A percentile compares a stretch with the other conserved stretches of the same genome.
Evolutionary conservation across 1,139 yeast species (phyloP).

Genomic region (Blastobotrys serpentis): DNA sequence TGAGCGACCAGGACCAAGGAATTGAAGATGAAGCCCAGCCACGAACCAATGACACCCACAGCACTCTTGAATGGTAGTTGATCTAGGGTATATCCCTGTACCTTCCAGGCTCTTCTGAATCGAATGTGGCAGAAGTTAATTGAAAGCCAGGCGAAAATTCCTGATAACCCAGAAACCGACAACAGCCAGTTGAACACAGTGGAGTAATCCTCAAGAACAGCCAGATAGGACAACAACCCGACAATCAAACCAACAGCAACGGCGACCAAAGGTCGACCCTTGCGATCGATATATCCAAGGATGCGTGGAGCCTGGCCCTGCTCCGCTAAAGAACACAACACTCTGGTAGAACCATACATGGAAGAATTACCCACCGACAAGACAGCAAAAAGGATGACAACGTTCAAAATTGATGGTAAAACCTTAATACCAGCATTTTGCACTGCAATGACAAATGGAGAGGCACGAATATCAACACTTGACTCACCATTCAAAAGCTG

Average conservation of each 20-base stretch:
- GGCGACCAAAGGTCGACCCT: slow-evolving; percentile 73
- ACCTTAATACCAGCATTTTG: slow-evolving; percentile 56
- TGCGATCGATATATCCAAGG: slow-evolving; percentile 69
- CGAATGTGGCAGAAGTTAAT: slow-evolving; percentile 75
- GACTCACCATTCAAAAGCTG: slow-evolving; percentile 48
- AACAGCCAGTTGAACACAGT: slow-evolving; percentile 79
- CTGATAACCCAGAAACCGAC: slow-evolving; percentile 79
- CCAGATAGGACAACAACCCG: slow-evolving; percentile 68
- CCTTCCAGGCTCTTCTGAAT: slow-evolving; percentile 70
- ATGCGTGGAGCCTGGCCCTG: slow-evolving; percentile 77
- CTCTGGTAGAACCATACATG: slow-evolving; percentile 75
- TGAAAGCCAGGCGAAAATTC: slow-evolving; percentile 82
- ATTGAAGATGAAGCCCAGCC: slow-evolving; percentile 60
- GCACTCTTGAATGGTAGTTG: slow-evolving; percentile 61
- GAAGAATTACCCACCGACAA: slow-evolving; percentile 74
- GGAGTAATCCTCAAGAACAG: slow-evolving; percentile 64
- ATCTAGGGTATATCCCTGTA: slow-evolving; percentile 59
- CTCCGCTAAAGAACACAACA: slow-evolving; percentile 79
- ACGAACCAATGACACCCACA: slow-evolving; percentile 70
- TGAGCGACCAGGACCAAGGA: slow-evolving; percentile 70
- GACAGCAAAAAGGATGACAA: slow-evolving; percentile 67
- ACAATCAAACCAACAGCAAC: slow-evolving; percentile 55
- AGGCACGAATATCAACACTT: slow-evolving; percentile 54
- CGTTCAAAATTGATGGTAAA: slow-evolving; percentile 69
- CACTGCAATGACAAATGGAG: slow-evolving; percentile 74